These are phyloP conservation scores for Auriscalpium microsporum DNA, from an alignment of 768 basidiomycete genomes.

Conservation along the genomic window DNA sequence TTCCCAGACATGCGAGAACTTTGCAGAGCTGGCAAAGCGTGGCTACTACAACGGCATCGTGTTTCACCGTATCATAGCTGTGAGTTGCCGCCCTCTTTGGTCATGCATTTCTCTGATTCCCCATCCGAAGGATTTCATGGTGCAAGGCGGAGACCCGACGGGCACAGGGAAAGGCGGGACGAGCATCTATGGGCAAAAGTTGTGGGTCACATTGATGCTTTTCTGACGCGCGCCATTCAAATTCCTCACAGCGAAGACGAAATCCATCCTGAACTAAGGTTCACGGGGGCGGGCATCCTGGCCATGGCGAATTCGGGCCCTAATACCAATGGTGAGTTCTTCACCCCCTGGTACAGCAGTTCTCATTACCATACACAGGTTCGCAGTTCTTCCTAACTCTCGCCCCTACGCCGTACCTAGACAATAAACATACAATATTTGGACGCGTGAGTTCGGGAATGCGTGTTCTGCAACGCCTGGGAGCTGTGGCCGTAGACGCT, in stretches of 20 bases:
- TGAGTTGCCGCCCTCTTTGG: conserved; percentile 27
- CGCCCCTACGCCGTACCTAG: conserved; percentile 74
- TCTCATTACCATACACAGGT: conserved; percentile 40
- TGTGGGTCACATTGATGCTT: conserved; percentile 37
- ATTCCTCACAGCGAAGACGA: conserved; percentile 70
- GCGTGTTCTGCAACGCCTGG: conserved; percentile 85
- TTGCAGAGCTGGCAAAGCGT: conserved; percentile 79
- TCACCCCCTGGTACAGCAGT: not conserved
- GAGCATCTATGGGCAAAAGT: conserved; percentile 84
- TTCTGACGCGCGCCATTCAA: not conserved
- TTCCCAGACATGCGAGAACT: conserved; percentile 86
- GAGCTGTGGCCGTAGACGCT: conserved; percentile 81
- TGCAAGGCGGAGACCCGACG: conserved; percentile 92
- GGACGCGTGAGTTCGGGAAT: conserved; percentile 89
- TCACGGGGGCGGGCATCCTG: conserved; percentile 93
- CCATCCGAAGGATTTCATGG: conserved; percentile 79
- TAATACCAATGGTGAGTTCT: conserved; percentile 66
- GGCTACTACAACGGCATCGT: conserved; percentile 89
- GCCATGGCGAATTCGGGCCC: conserved; percentile 97
- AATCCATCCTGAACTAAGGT: conserved; percentile 81
- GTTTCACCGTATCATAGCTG: conserved; percentile 89
- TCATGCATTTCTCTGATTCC: not conserved
- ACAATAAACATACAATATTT: conserved; percentile 83
- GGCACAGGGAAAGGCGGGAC: conserved; percentile 91
- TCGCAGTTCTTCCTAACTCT: conserved; percentile 94